Evolutionary conservation across 495 filamentous ascomycete species (phyloP), one percentile per base, ranked within the genome.

Genomic region (Xylaria bambusicola): DNA sequence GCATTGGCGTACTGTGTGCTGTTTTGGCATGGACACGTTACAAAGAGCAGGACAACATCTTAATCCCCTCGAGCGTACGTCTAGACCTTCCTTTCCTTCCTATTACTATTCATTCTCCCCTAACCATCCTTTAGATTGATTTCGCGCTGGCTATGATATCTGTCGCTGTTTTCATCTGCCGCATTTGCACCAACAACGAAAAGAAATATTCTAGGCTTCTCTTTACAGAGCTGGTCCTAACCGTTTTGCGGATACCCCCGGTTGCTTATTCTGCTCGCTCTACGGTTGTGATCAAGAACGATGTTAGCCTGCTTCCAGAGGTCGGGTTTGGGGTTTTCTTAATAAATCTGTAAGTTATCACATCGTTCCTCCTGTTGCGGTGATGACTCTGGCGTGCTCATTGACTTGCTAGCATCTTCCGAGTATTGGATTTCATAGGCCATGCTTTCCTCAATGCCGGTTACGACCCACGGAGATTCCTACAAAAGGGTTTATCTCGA

Each of bases 261-360:
- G 68, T 71, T 21, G 67, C 66, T 24, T 71, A 71, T 48, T 62
- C 68, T 24, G 68, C 68, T 13, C 68, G 66, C 38, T 60, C 67
- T 51, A 71, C 68, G 21, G 57, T 71, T 26, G 44, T 66, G 17
- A 62, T 56, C 10, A 61, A 62, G 42, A 46, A 31, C 41, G 62
- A 62, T 47, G 51, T 51, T 0, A 66, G 68, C 3, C 42, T 64
- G 24, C 59, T 71, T 1, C 63, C 68, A 15, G 68, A 49, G 17
- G 68, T 71, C 17, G 63, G 68, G 3, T 68, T 71, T 41, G 68
- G 68, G 18, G 60, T 71, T 40, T 71, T 71, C 44, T 62, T 71
- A 53, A 71, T 71, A 46, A 71, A 71, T 48, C 47, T 71, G 68
- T 71, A 62, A 66, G 68, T 61, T 6, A 13, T 10, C 17, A 33